Evolutionary conservation across 2,329 filamentous ascomycete genomes (phyloP).

Genomic region (Amauroascus verrucosus): DNA sequence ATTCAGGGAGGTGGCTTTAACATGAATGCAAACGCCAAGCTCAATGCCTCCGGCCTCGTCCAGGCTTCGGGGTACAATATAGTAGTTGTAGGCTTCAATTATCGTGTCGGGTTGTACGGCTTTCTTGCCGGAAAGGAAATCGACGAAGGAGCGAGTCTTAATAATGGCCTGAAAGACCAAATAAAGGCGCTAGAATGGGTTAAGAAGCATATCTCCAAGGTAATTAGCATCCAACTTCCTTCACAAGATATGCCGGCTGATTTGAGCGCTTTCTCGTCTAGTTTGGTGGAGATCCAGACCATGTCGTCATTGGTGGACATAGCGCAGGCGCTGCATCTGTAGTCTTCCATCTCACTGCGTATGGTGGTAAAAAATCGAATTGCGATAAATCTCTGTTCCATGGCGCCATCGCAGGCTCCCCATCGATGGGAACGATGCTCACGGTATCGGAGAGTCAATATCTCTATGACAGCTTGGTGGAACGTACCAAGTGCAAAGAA

Average conservation of each 20-base stretch:
- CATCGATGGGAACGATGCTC: constrained; percentile 43
- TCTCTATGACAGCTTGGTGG: constrained; percentile 43
- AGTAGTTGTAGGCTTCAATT: constrained; percentile 63
- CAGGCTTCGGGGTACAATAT: constrained; percentile 50
- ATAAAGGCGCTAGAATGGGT: constrained; percentile 61
- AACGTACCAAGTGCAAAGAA: constrained; percentile 39
- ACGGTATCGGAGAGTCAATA: constrained; percentile 42
- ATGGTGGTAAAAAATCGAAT: constrained; percentile 33
- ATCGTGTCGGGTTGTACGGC: constrained; percentile 63
- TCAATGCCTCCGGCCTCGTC: constrained; percentile 53
- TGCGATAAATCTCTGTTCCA: constrained; percentile 41
- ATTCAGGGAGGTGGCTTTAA: constrained; percentile 56
- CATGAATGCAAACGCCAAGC: constrained; percentile 47
- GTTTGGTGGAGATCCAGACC: constrained; percentile 60
- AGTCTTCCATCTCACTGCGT: constrained; percentile 51
- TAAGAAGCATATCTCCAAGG: constrained; percentile 49
- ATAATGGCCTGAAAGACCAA: constrained; percentile 62
- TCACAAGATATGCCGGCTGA: background rate
- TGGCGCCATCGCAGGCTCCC: constrained; percentile 45
- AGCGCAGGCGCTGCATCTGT: constrained; percentile 58
- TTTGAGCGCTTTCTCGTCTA: constrained; percentile 19
- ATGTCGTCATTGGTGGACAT: constrained; percentile 58
- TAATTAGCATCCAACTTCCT: constrained; percentile 16
- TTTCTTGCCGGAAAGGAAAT: constrained; percentile 56
- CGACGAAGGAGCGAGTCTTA: constrained; percentile 43